Percentiles rank a stretch among this genome's conserved stretches.
phyloP scores from a whole-genome alignment of 148 eudicot genomes.

The Fagopyrum esculentum region DNA sequence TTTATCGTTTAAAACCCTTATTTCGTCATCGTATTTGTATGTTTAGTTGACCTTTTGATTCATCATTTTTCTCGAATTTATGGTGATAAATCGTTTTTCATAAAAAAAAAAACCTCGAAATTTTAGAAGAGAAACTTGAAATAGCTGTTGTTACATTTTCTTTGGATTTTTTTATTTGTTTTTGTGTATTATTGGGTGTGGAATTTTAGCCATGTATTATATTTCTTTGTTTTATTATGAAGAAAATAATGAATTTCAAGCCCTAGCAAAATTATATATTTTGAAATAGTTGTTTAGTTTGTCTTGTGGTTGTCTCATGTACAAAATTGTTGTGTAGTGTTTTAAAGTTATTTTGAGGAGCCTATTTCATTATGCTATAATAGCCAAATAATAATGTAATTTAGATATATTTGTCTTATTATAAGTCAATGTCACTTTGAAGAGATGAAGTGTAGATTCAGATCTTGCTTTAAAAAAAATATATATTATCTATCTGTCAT shows the following conservation, averaged over 20 bases:
- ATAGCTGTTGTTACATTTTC: neutral
- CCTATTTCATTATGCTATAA: neutral
- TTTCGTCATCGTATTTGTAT: too few species aligned
- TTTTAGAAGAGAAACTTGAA: neutral
- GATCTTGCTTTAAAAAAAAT: neutral
- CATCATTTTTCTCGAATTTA: too few species aligned
- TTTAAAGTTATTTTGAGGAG: too few species aligned
- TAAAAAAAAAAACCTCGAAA: too few species aligned
- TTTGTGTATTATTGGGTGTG: neutral
- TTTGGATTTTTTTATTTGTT: neutral
- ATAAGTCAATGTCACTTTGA: neutral
- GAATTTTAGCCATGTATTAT: neutral
- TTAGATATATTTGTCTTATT: neutral
- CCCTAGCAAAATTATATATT: neutral
- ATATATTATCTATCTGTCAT: neutral
- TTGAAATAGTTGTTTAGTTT: neutral
- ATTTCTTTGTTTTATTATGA: neutral
- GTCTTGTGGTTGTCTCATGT: slow-evolving; percentile 8
- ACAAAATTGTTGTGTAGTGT: neutral
- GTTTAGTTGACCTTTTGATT: too few species aligned
- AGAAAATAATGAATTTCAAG: neutral
- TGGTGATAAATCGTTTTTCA: too few species aligned
- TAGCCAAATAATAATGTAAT: neutral
- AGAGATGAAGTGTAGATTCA: neutral
- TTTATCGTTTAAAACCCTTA: too few species aligned